Evolutionary conservation across 2,329 filamentous ascomycete genomes (phyloP).

Genomic region (Diaporthe caulivora): DNA sequence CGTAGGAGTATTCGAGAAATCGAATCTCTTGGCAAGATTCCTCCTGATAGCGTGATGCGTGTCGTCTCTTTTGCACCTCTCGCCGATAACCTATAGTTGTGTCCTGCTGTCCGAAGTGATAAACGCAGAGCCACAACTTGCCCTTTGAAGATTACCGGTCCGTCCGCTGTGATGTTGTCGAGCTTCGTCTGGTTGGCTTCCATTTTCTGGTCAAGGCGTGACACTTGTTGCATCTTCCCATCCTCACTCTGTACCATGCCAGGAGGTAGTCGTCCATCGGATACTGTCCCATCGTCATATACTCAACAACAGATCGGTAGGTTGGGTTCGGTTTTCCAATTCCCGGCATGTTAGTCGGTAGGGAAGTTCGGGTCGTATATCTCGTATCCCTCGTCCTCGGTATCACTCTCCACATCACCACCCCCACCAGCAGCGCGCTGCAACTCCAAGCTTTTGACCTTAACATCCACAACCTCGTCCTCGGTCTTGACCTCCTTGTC

Average conservation of each 20-base stretch:
- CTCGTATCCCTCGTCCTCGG: constrained; percentile 79
- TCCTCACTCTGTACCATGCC: background rate
- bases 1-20: background rate
- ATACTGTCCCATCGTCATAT: background rate
- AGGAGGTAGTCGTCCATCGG: background rate
- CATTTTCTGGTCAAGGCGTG: background rate
- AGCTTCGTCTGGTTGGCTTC: background rate
- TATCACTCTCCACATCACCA: constrained; percentile 67
- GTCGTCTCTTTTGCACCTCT: background rate
- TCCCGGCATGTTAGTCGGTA: constrained; percentile 63
- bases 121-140: background rate
- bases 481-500: constrained; percentile 42
- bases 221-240: background rate
- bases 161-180: background rate
- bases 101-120: too few relatives aligned
- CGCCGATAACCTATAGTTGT: background rate
- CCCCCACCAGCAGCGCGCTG: constrained; percentile 1
- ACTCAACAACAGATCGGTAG: background rate
- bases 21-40: background rate
- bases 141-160: background rate
- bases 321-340: background rate
- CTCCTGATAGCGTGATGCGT: background rate
- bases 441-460: constrained; percentile 43
- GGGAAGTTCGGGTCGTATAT: constrained; percentile 73
- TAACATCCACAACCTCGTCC: constrained; percentile 43